Evolutionary conservation across 352 stramenopile species (phyloP), one percentile per base, ranked within the genome.

Genomic region (Phytophthora tentaculata): DNA sequence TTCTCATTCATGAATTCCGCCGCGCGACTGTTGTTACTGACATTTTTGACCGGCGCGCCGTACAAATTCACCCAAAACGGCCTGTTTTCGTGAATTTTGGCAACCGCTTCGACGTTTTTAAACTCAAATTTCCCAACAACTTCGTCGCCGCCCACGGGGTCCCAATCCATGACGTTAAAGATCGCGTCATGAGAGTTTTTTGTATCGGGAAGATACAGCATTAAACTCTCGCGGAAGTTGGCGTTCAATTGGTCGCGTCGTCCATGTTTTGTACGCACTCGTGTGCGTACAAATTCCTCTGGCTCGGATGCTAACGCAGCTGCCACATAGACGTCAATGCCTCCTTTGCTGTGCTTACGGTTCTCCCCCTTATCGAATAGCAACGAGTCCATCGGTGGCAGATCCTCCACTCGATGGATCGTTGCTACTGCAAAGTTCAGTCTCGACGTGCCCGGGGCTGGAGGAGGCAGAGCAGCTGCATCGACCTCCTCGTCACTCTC

Each of bases 31-130:
- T 68, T 69, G 61, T 81, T 76, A 28, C 76, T 88, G 58, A 71
- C 75, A 56, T 77, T 78, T 22, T 83, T 72, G n/a, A 89, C 57
- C 2, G 83, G 83, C 6, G 80, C 81, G 43, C 85, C 83, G 63
- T 94, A 94, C 23, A 94, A 52, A 69, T 94, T 94, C 37, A 84
- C 54, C 85, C 85, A 94, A 47, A 91, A 89, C 14, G 85, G 83
- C 26, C 76, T 59, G 39, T 74, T 74, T 6, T 52, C 68, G 16
- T 68, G 63, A 13, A 54, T 48, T 39, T 74, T 70, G 10, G 75
- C 76, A 2, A 83, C 57, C 35, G 69, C 49, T 19, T 71, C 61
- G n/a, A 84, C 58, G 54, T 84, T 68, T 49, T 75, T 54, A n/a
- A 89, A 43, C 58, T 76, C 73, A 16, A 90, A 72, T 17, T 79